Percentiles rank a stretch among this genome's conserved stretches.
Conservation (phyloP, 106 monocot genomes). For the Dioscorea zingiberensis region DNA sequence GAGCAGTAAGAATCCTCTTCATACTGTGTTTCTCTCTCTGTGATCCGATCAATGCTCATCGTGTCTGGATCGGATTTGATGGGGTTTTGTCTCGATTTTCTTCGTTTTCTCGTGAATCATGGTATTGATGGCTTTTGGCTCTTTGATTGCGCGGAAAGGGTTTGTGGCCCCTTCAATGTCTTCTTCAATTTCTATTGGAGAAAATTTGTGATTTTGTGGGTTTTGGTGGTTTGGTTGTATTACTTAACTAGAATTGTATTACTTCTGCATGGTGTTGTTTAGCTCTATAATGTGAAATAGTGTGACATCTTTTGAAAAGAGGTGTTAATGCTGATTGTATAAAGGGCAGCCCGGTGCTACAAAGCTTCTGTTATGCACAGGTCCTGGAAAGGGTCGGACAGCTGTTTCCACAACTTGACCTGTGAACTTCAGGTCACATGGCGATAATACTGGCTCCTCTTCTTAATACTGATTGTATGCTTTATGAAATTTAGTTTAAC, state of each 20-base stretch:
- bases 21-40: neutral
- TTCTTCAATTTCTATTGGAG: neutral
- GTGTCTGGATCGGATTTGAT: neutral
- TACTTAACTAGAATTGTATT: neutral
- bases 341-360: too few species aligned
- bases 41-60: neutral
- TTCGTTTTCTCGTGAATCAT: neutral
- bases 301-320: too few species aligned
- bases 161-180: neutral
- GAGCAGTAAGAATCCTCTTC: conserved; percentile 42
- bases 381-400: too few species aligned
- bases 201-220: neutral
- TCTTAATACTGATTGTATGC: too few species aligned
- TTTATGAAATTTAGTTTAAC: too few species aligned
- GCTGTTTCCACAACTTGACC: too few species aligned
- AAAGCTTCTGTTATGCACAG: too few species aligned
- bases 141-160: neutral
- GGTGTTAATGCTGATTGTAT: too few species aligned
- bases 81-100: neutral
- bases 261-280: neutral
- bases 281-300: too few species aligned
- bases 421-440: too few species aligned
- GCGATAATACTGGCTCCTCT: too few species aligned
- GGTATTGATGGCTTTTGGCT: neutral
- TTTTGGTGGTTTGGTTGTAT: neutral